Evolutionary conservation across 2,329 filamentous ascomycete species (phyloP).

Genomic region (Aspergillus alliaceus): DNA sequence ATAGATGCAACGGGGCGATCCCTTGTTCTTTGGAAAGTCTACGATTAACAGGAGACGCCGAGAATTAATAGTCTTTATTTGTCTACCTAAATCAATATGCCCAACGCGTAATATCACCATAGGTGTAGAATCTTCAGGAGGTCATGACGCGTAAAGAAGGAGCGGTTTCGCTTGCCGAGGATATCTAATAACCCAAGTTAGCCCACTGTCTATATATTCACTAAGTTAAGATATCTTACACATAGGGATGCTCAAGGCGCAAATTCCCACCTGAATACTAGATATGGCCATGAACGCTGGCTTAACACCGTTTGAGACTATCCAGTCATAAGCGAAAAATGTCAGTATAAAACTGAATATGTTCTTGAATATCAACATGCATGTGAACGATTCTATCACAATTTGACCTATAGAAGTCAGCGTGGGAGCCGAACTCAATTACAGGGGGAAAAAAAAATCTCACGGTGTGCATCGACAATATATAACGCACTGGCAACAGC

Average conservation of each 20-base stretch:
- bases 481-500: slow-evolving; percentile 84
- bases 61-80: too few species aligned
- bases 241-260: slow-evolving; percentile 71
- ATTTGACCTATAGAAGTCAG: slow-evolving; percentile 61
- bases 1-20: too few species aligned
- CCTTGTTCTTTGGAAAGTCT: too few species aligned
- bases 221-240: slow-evolving; percentile 60
- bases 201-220: not conserved
- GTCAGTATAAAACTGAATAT: slow-evolving; percentile 86
- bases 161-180: slow-evolving; percentile 74
- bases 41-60: too few species aligned
- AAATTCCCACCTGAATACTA: slow-evolving; percentile 75
- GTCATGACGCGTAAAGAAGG: slow-evolving; percentile 74
- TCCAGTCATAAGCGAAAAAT: slow-evolving; percentile 81
- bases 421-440: not conserved
- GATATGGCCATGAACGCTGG: slow-evolving; percentile 68
- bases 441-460: slow-evolving; percentile 41
- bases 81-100: too few species aligned
- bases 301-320: slow-evolving; percentile 60
- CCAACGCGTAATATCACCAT: too few species aligned
- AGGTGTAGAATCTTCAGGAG: slow-evolving; percentile 54
- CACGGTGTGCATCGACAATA: slow-evolving; percentile 88
- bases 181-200: slow-evolving; percentile 57
- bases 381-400: slow-evolving; percentile 84
- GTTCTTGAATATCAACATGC: slow-evolving; percentile 91